Evolutionary conservation across 2,329 filamentous ascomycete species (phyloP), one percentile per base, ranked within the genome.

Genomic region (Helicocarpus griseus): DNA sequence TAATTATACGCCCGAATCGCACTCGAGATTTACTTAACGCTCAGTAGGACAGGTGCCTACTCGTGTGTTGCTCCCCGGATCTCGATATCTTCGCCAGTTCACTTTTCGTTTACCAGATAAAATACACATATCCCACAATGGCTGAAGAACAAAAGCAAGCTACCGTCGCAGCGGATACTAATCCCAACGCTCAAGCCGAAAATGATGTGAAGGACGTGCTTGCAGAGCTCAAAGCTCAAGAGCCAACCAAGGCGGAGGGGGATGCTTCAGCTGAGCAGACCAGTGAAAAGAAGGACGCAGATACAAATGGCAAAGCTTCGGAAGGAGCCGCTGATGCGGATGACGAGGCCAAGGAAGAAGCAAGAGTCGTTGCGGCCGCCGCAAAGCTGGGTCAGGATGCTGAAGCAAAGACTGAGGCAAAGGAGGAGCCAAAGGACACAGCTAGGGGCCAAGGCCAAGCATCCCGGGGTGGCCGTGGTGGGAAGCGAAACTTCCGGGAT

Each of bases 171-270:
- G 53, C 54, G 13, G 36, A 60, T 39, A 53, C 59, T 38, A 62
- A 63, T 40, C 54, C 63, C 41, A 73, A 74, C 57, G 61, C 62
- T 22, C 67, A 69, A 43, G 69, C 72, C n/a, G 69, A 71, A 54
- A 66, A 72, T 62, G 72, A 74, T 61, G 71, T 73, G 13, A 65
- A 73, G 61, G 66, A 69, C 53, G 63, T 74, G 49, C 65, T 73
- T 40, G 69, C 69, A 19, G 71, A 74, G 60, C 60, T 74, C 58
- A 69, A 73, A 63, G 66, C 59, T 29, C 67, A 69, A 31, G 57
- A 56, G 33, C 26, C 52, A 9, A 50, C 56, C 21, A 41, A 53
- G 26, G 44, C 41, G 17, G 44, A 47, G 5, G 40, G 51, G 5
- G 48, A 48, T 29, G 26, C 46, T 24, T 51, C 38, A n/a, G 41